Evolutionary conservation across 1,284 basidiomycete genomes (phyloP), one percentile per base, ranked within the genome.

Genomic region (Hypsizygus ulmarius): DNA sequence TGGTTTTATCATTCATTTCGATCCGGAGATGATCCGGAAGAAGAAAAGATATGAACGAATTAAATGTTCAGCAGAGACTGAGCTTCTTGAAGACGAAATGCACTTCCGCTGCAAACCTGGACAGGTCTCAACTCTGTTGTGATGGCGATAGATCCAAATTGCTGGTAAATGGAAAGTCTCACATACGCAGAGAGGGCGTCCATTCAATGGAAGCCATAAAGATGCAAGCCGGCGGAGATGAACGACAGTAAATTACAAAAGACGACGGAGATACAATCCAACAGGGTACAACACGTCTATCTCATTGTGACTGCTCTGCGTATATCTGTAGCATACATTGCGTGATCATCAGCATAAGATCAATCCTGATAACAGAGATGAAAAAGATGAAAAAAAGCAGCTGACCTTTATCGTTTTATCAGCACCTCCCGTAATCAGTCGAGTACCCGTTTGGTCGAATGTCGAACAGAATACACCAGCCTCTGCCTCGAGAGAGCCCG

Each of bases 391-490:
- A 25, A 7, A 25, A 3, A 25, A 25, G 28, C 47, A 37, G 52
- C 63, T 50, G 45, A 88, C 90, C 79, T 97, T 97, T 74, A 97
- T 95, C 7, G 94, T 98, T 79, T 99, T 99, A 73, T 99, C 96
- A 6, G 96, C 96, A 16, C 95, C 90, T 40, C 96, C 97, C 1
- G 94, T 98, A 57, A 98, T 96, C 51, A 99, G 70, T 39, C 97
- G 77, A 28, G 94, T 96, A 2, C 96, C 97, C 0, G 96, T 98
- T 65, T 86, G 77, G 68, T 98, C 96, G 69, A 98, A 99, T 3
- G 93, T 91, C 12, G 94, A 97, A 65, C 93, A 97, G 75, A 98
- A 95, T 3, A 93, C 81, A 57, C 96, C 88, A 18, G 95, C 85
- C 67, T 99, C 96, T 1, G 96, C 95, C 62, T 99, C 96, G 29